Evolutionary conservation across 805 yeast genomes (phyloP).

Genomic region (Starmerella apicola): DNA sequence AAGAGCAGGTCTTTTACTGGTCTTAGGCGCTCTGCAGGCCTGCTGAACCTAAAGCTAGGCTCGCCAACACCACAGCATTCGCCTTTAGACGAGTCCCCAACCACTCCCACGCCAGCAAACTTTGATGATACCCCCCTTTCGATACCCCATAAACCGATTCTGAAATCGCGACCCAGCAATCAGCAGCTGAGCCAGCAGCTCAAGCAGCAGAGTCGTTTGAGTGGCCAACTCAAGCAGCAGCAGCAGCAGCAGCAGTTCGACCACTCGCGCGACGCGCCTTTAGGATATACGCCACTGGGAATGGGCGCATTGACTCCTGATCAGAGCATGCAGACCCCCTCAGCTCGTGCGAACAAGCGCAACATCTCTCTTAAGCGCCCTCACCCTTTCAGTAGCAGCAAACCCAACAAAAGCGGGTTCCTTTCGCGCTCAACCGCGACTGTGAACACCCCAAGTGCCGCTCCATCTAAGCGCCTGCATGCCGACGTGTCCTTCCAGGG

Average conservation of each 20-base stretch:
- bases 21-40: constrained; percentile 31
- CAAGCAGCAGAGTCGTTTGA: too few relatives aligned
- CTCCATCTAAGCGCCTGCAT: constrained; percentile 12
- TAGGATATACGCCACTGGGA: too few relatives aligned
- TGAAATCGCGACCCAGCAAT: too few relatives aligned
- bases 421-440: constrained; percentile 8
- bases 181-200: too few relatives aligned
- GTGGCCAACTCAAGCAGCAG: neutral
- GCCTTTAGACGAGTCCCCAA: neutral
- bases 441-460: constrained; percentile 5
- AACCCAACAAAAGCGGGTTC: constrained; percentile 11
- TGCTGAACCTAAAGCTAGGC: constrained; percentile 32
- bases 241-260: neutral
- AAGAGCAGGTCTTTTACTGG: constrained; percentile 4
- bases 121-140: too few relatives aligned
- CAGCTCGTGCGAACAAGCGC: neutral
- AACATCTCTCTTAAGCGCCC: constrained; percentile 20
- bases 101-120: constrained; percentile 2
- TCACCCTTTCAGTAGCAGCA: constrained; percentile 19
- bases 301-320: constrained; percentile 3
- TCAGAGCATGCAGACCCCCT: neutral
- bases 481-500: constrained; percentile 44
- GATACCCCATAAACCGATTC: too few relatives aligned
- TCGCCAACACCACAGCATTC: constrained; percentile 2
- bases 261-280: constrained; percentile 1